Evolutionary conservation across 495 filamentous ascomycete genomes (phyloP).

Genomic region (Haplographium delicatum): DNA sequence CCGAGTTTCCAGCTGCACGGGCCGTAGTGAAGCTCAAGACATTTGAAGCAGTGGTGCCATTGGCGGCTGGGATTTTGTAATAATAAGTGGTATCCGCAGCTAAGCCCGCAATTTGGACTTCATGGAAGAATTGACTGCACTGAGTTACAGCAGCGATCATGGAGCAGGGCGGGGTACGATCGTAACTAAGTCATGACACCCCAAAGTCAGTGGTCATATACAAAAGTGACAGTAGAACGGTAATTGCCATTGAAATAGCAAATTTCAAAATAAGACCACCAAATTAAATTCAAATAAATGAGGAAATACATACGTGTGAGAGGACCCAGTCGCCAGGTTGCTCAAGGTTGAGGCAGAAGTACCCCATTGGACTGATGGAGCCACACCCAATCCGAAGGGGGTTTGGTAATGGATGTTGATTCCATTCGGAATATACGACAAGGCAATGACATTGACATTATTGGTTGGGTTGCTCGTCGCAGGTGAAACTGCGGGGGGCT

Average conservation of each 20-base stretch:
- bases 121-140: slow-evolving; percentile 44
- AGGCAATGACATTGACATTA: slow-evolving; percentile 49
- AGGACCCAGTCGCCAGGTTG: slow-evolving; percentile 30
- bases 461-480: slow-evolving; percentile 36
- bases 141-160: slow-evolving; percentile 38
- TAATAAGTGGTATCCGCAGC: slow-evolving; percentile 40
- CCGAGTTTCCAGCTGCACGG: slow-evolving; percentile 33
- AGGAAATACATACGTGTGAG: slow-evolving; percentile 28
- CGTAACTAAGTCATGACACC: no score
- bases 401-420: slow-evolving; percentile 52
- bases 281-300: neutral
- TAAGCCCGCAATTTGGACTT: slow-evolving; percentile 36
- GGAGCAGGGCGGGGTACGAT: slow-evolving; percentile 47
- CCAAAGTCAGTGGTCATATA: no score
- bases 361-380: slow-evolving; percentile 40
- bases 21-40: slow-evolving; percentile 32
- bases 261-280: neutral
- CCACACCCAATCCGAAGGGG: slow-evolving; percentile 41
- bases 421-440: slow-evolving; percentile 43
- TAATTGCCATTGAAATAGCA: no score
- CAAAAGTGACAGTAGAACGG: no score
- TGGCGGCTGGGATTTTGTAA: slow-evolving; percentile 38
- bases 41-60: slow-evolving; percentile 35
- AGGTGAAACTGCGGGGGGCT: slow-evolving; percentile 50
- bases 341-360: slow-evolving; percentile 26